phyloP scores from a whole-genome alignment of 2,329 filamentous ascomycete genomes.

The Verticillium albo-atrum region DNA sequence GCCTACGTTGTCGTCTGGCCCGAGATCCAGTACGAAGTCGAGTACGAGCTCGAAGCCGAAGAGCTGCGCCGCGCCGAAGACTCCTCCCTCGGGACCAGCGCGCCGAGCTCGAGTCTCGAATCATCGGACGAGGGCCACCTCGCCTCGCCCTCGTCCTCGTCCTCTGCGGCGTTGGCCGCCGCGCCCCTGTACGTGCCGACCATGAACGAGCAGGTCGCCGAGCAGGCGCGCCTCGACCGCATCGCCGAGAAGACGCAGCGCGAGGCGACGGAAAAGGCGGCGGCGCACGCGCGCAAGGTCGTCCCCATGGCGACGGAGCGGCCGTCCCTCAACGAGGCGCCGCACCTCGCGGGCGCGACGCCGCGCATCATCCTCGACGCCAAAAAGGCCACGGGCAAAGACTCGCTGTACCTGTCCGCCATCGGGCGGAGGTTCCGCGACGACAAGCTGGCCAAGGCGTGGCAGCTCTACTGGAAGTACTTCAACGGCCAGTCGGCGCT shows the following conservation, averaged over 20 bases:
- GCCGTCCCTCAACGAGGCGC: conserved; percentile 52
- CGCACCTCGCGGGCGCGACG: conserved; percentile 50
- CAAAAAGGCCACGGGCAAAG: conserved; percentile 70
- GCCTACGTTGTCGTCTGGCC: conserved; percentile 82
- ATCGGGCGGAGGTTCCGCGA: conserved; percentile 52
- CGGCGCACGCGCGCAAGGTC: conserved; percentile 48
- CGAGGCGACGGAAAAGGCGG: conserved; percentile 48
- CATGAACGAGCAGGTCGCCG: conserved; percentile 52
- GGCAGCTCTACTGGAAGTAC: conserved; percentile 74
- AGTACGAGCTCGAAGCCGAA: conserved; percentile 64
- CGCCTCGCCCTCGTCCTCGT: conserved; percentile 3
- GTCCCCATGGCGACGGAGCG: conserved; percentile 45
- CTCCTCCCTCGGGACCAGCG: conserved; percentile 4
- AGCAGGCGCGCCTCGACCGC: conserved; percentile 56
- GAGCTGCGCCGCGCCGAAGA: conserved; percentile 39
- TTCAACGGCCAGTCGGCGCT: conserved; percentile 82
- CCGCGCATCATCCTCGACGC: conserved; percentile 74
- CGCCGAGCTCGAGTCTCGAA: conserved; percentile 10
- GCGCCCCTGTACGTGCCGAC: conserved; percentile 24
- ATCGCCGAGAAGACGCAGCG: conserved; percentile 51
- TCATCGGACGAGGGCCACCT: conserved; percentile 21
- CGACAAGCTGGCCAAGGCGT: conserved; percentile 58
- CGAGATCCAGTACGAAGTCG: conserved; percentile 77
- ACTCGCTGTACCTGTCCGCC: conserved; percentile 67
- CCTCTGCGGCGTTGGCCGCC: conserved; percentile 6